phyloP scores from a whole-genome alignment of 495 filamentous ascomycete genomes.

The Aspergillus carlsbadensis region DNA sequence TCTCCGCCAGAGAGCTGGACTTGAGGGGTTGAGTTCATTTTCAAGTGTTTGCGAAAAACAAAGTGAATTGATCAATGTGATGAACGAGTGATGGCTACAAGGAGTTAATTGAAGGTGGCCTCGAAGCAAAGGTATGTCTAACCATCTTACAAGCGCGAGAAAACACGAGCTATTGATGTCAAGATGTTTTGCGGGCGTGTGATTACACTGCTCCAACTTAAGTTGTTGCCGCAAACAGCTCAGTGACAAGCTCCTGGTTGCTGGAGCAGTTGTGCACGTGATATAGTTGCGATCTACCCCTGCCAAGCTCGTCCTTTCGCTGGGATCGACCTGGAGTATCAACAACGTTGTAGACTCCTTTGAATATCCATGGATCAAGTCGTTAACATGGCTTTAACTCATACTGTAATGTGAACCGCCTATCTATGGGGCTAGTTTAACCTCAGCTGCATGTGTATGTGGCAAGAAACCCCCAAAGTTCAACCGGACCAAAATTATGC shows the following conservation, averaged over 20 bases:
- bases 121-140: too few species aligned
- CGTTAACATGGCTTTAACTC: too few species aligned
- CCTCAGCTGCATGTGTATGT: too few species aligned
- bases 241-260: neutral
- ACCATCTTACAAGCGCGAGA: too few species aligned
- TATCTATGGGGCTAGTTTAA: neutral
- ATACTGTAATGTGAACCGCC: too few species aligned
- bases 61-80: neutral
- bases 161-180: too few species aligned
- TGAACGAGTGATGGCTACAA: neutral
- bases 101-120: neutral
- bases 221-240: neutral
- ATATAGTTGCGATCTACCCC: neutral
- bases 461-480: too few species aligned
- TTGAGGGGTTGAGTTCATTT: slow-evolving; percentile 28
- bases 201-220: too few species aligned
- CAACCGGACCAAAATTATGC: too few species aligned
- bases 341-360: too few species aligned
- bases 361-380: too few species aligned
- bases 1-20: slow-evolving; percentile 23
- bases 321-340: neutral
- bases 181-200: neutral
- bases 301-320: neutral
- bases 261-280: neutral
- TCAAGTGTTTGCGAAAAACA: neutral